These are phyloP conservation scores for Coemansia sp. DNA, from an alignment of 192 early-diverging fungal species.

Conservation along the genomic window DNA sequence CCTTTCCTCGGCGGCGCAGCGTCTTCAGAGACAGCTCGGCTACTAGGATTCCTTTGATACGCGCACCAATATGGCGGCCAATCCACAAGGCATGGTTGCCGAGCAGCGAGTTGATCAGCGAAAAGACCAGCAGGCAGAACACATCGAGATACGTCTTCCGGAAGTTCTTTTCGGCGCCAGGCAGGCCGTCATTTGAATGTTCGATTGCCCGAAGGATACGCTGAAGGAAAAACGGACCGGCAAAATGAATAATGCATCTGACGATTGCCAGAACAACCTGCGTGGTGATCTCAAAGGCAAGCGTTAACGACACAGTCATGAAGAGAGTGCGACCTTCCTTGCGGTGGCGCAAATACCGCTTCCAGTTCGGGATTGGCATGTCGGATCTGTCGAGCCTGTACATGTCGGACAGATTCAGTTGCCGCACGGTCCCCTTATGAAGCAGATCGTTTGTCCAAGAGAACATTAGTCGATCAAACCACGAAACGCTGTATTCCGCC, in stretches of 20 bases:
- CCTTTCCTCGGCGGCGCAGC: conserved; percentile 57
- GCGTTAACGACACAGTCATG: conserved; percentile 27
- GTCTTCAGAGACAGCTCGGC: conserved; percentile 68
- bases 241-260: conserved; percentile 39
- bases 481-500: conserved; percentile 21
- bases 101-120: conserved; percentile 35
- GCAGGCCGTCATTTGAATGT: conserved; percentile 23
- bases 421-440: conserved; percentile 49
- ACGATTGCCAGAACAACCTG: conserved; percentile 40
- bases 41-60: conserved; percentile 58
- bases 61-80: conserved; percentile 65
- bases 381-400: conserved; percentile 56
- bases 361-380: conserved; percentile 40
- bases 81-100: conserved; percentile 62
- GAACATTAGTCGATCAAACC: conserved; percentile 45
- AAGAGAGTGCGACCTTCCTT: conserved; percentile 28
- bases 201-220: conserved; percentile 57
- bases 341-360: conserved; percentile 12
- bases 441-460: conserved; percentile 63
- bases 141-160: conserved; percentile 56
- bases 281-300: conserved; percentile 38
- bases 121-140: conserved; percentile 57
- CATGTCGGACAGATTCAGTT: conserved; percentile 60
- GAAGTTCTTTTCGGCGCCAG: conserved; percentile 12
- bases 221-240: conserved; percentile 57